phyloP scores from a whole-genome alignment of 1,284 basidiomycete species.

The Apiotrichum veenhuisii region DNA sequence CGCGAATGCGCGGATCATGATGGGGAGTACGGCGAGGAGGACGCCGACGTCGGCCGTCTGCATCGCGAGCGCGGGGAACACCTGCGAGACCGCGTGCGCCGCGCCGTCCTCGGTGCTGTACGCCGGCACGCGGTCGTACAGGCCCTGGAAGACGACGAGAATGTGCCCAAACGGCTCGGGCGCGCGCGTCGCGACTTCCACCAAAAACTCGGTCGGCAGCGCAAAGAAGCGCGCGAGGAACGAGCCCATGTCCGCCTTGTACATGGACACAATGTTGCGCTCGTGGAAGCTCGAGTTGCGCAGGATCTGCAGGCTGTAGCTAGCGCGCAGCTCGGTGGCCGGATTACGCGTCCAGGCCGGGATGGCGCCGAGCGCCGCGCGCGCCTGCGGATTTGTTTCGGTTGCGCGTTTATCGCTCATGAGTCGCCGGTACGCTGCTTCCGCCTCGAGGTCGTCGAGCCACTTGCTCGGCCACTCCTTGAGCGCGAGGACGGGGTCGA shows the following conservation, averaged over 20 bases:
- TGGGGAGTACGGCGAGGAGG: constrained; percentile 30
- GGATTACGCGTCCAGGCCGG: constrained; percentile 33
- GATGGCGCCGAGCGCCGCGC: constrained; percentile 25
- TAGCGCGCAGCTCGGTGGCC: constrained; percentile 28
- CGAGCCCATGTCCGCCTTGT: constrained; percentile 20
- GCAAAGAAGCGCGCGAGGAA: constrained; percentile 36
- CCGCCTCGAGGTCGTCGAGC: constrained; percentile 36
- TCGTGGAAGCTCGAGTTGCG: constrained; percentile 36
- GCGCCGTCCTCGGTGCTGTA: constrained; percentile 1
- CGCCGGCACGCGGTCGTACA: constrained; percentile 22
- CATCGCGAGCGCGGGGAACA: constrained; percentile 33
- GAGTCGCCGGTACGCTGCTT: constrained; percentile 19
- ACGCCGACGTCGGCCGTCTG: constrained; percentile 37
- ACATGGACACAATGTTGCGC: constrained; percentile 32
- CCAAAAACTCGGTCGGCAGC: constrained; percentile 31
- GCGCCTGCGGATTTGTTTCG: background rate
- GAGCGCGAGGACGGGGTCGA: constrained; percentile 32
- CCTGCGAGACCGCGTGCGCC: constrained; percentile 18
- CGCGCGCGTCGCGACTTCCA: constrained; percentile 28
- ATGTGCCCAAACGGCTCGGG: constrained; percentile 41
- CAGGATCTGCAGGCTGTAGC: constrained; percentile 35
- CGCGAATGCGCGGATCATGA: constrained; percentile 29
- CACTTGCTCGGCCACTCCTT: constrained; percentile 35
- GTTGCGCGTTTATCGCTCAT: background rate
- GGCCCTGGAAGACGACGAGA: constrained; percentile 31